phyloP scores from a whole-genome alignment of 108 stramenopile species.

The Nannochloropsis gaditana region DNA sequence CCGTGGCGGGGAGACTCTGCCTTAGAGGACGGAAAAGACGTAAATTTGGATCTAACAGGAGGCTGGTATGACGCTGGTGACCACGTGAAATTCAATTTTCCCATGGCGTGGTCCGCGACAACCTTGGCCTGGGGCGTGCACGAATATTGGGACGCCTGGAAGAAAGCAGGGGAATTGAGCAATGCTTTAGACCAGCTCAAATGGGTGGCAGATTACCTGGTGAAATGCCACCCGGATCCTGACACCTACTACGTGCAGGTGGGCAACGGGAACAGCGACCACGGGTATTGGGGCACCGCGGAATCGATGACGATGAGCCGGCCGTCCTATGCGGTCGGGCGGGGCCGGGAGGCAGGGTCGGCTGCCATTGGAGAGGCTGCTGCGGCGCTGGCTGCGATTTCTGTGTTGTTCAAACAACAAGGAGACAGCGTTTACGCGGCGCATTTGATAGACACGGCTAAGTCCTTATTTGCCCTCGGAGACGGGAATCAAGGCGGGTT shows the following conservation, averaged over 20 bases:
- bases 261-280: background rate
- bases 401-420: background rate
- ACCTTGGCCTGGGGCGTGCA: background rate
- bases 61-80: background rate
- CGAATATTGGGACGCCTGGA: background rate
- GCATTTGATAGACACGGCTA: background rate
- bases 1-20: background rate
- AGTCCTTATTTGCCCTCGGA: background rate
- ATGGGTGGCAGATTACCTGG: slow-evolving; percentile 14
- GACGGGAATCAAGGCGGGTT: background rate
- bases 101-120: background rate
- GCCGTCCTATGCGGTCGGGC: background rate
- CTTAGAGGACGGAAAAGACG: background rate
- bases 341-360: background rate
- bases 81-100: background rate
- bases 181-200: background rate
- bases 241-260: background rate
- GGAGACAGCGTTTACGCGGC: background rate
- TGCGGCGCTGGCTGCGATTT: background rate
- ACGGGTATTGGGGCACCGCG: background rate
- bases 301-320: background rate
- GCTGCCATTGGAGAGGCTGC: slow-evolving; percentile 12
- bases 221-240: background rate
- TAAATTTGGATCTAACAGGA: background rate
- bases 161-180: background rate